Conservation (phyloP, 768 basidiomycete species). For the Arthromyces matolae region DNA sequence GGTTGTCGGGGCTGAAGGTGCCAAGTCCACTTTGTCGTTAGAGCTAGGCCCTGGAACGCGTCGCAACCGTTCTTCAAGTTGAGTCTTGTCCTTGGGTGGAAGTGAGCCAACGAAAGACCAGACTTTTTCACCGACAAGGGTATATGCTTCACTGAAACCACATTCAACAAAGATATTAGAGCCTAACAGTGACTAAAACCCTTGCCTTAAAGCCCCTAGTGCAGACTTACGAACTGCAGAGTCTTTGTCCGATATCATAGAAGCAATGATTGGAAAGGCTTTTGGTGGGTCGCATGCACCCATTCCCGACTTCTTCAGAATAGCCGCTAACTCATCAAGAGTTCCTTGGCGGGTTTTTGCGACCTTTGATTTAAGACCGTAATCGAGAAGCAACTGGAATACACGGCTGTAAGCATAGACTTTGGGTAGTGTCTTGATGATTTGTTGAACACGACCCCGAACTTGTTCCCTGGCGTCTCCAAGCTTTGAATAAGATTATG, state of each 20-base stretch:
- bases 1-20: slow-evolving; percentile 18
- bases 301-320: slow-evolving; percentile 81
- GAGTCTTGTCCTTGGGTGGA: slow-evolving; percentile 84
- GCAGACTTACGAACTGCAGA: slow-evolving; percentile 85
- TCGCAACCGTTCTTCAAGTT: slow-evolving; percentile 85
- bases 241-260: slow-evolving; percentile 87
- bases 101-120: slow-evolving; percentile 76
- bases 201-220: slow-evolving; percentile 74
- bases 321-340: slow-evolving; percentile 73
- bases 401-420: slow-evolving; percentile 93
- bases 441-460: slow-evolving; percentile 73
- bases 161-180: too few relatives aligned
- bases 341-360: slow-evolving; percentile 88
- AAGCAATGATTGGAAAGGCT: slow-evolving; percentile 72
- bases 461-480: slow-evolving; percentile 89
- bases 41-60: slow-evolving; percentile 70
- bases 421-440: slow-evolving; percentile 81
- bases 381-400: slow-evolving; percentile 82
- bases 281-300: slow-evolving; percentile 77
- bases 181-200: slow-evolving; percentile 2
- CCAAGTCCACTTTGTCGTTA: slow-evolving; percentile 35
- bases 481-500: too few relatives aligned
- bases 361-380: slow-evolving; percentile 87
- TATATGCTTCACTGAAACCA: slow-evolving; percentile 67
- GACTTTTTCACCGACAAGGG: slow-evolving; percentile 79